Percentiles rank a stretch among this genome's conserved stretches.
These are phyloP conservation scores for Pyronema domesticum DNA, from an alignment of 495 filamentous ascomycete species.

Conservation along the genomic window DNA sequence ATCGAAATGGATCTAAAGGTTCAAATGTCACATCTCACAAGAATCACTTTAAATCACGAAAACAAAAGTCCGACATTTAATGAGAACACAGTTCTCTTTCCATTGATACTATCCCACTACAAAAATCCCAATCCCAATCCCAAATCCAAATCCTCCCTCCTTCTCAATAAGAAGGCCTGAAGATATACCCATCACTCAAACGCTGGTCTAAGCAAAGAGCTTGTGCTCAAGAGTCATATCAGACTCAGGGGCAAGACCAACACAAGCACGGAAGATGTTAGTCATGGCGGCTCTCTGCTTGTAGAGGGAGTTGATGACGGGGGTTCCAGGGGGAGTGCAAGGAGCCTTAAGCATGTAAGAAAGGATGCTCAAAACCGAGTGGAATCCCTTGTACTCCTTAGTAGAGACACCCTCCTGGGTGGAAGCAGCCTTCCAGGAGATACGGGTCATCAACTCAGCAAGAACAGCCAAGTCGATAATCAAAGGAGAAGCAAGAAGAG, in stretches of 20 bases:
- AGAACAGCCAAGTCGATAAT: slow-evolving; percentile 92
- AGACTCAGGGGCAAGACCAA: slow-evolving; percentile 92
- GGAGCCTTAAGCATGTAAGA: slow-evolving; percentile 99
- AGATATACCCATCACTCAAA: not conserved
- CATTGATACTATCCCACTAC: no score
- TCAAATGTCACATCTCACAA: no score
- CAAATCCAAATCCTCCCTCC: not conserved
- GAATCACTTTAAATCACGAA: no score
- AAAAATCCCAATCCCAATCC: no score
- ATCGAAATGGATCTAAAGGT: no score
- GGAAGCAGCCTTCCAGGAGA: slow-evolving; percentile 63
- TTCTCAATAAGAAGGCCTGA: no score
- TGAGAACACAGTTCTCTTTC: no score
- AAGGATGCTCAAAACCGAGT: slow-evolving; percentile 90
- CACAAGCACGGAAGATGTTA: slow-evolving; percentile 98
- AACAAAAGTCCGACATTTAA: no score
- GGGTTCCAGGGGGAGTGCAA: slow-evolving; percentile 83
- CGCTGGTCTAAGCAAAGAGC: slow-evolving; percentile 42
- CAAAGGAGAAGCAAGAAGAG: slow-evolving; percentile 84
- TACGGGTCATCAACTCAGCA: slow-evolving; percentile 94
- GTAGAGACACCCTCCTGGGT: slow-evolving; percentile 29
- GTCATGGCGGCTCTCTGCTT: slow-evolving; percentile 91
- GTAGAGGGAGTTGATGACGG: slow-evolving; percentile 85
- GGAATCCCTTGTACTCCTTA: slow-evolving; percentile 77
- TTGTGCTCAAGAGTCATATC: slow-evolving; percentile 99